These are phyloP conservation scores for Crithidia sp. DNA, from an alignment of 208 protist species.

Conservation along the genomic window DNA sequence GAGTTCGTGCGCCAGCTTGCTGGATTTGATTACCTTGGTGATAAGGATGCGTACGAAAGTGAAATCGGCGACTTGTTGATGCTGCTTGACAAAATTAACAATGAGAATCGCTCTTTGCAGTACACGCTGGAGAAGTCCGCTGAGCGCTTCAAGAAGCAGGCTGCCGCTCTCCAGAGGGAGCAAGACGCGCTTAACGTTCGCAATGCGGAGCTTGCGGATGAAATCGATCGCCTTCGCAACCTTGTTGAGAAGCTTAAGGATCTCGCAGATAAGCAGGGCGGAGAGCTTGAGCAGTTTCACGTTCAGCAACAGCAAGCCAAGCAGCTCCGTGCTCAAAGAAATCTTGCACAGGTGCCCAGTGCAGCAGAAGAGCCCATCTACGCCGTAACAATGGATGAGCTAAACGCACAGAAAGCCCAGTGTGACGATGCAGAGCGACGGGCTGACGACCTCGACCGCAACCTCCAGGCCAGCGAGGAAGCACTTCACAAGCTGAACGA, in stretches of 20 bases:
- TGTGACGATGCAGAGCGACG: slow-evolving; percentile 21
- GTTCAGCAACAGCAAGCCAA: slow-evolving; percentile 54
- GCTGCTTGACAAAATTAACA: slow-evolving; percentile 63
- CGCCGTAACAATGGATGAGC: slow-evolving; percentile 56
- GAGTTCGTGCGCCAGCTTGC: slow-evolving; percentile 50
- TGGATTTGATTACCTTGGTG: slow-evolving; percentile 38
- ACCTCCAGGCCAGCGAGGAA: slow-evolving; percentile 20
- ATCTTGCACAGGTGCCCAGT: slow-evolving; percentile 35
- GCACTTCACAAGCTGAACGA: slow-evolving; percentile 19
- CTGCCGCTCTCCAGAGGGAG: slow-evolving; percentile 47
- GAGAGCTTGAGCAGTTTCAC: slow-evolving; percentile 44
- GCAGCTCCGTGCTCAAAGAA: slow-evolving; percentile 50
- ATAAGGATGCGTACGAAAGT: slow-evolving; percentile 68
- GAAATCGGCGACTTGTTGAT: slow-evolving; percentile 67
- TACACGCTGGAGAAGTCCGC: slow-evolving; percentile 63
- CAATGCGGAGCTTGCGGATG: slow-evolving; percentile 48
- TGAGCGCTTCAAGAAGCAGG: slow-evolving; percentile 58
- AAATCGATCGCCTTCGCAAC: slow-evolving; percentile 48
- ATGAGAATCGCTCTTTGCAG: slow-evolving; percentile 59
- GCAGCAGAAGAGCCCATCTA: slow-evolving; percentile 41
- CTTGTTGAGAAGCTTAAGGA: slow-evolving; percentile 56
- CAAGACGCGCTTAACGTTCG: slow-evolving; percentile 43
- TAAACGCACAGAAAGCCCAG: slow-evolving; percentile 28
- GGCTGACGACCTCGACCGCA: slow-evolving; percentile 27
- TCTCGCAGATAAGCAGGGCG: slow-evolving; percentile 48